Percentiles rank a stretch among this genome's conserved stretches.
Conservation (phyloP, 2,329 filamentous ascomycete genomes). For the Colletotrichum tanaceti region DNA sequence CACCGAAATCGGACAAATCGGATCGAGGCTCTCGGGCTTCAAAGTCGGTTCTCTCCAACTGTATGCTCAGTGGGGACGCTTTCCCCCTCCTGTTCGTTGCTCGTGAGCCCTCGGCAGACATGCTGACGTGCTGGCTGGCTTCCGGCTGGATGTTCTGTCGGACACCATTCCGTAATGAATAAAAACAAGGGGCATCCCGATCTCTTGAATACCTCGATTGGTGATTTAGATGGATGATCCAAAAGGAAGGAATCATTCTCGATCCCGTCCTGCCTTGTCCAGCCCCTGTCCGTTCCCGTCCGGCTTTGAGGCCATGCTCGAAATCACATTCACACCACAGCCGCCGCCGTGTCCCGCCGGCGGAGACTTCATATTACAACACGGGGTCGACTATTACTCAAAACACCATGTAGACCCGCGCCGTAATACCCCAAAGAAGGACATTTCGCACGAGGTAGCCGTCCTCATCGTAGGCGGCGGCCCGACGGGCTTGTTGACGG, state of each 20-base stretch:
- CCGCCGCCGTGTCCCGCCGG: background rate
- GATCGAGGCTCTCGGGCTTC: background rate
- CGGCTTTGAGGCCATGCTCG: background rate
- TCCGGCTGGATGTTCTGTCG: background rate
- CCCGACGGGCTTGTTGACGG: slow-evolving; percentile 50
- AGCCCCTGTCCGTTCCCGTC: background rate
- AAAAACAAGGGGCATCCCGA: background rate
- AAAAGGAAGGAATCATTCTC: background rate
- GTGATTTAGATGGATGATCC: too few relatives aligned
- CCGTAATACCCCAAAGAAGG: background rate
- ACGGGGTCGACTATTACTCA: background rate
- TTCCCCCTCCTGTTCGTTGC: too few relatives aligned
- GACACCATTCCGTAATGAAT: background rate
- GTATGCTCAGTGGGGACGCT: too few relatives aligned
- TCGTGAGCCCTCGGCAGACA: background rate
- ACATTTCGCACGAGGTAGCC: slow-evolving; percentile 43
- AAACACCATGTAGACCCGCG: background rate
- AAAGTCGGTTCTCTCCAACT: too few relatives aligned
- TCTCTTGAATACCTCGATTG: background rate
- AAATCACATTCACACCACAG: too few relatives aligned
- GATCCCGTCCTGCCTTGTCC: background rate
- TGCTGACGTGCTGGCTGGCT: too few relatives aligned
- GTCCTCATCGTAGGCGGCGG: slow-evolving; percentile 53
- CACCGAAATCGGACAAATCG: too few relatives aligned
- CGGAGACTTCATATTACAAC: background rate